phyloP scores from a whole-genome alignment of 768 basidiomycete species.

The Macrolepiota albuminosa region DNA sequence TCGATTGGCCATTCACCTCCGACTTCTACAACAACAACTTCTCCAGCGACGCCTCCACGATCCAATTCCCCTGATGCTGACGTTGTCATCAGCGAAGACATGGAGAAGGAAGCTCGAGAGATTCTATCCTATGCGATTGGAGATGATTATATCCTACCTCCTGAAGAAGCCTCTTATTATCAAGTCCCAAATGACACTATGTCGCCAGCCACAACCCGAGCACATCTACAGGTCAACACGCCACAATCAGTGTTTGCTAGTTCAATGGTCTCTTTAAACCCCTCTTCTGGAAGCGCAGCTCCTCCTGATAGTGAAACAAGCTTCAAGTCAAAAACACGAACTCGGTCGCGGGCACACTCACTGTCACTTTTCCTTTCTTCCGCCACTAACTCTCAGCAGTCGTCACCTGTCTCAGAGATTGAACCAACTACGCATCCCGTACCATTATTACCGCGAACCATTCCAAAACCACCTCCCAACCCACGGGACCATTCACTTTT shows the following conservation, averaged over 20 bases:
- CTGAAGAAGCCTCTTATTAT: background rate
- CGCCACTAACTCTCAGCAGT: background rate
- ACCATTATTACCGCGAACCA: constrained; percentile 28
- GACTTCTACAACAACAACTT: constrained; percentile 15
- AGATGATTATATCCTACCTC: constrained; percentile 6
- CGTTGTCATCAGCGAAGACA: constrained; percentile 15
- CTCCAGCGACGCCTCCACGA: constrained; percentile 19
- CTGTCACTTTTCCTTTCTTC: constrained; percentile 11
- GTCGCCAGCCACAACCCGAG: constrained; percentile 1
- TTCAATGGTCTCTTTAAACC: constrained; percentile 24
- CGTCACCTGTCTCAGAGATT: background rate
- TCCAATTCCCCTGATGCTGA: constrained; percentile 19
- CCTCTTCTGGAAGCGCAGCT: constrained; percentile 16
- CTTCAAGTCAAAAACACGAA: background rate
- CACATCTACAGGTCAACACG: constrained; percentile 1
- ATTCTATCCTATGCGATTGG: constrained; percentile 12
- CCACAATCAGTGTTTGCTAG: constrained; percentile 12
- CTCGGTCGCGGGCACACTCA: constrained; percentile 15
- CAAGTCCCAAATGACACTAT: background rate
- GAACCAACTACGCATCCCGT: background rate
- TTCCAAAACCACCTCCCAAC: constrained; percentile 40
- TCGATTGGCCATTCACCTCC: constrained; percentile 7
- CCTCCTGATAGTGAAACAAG: background rate
- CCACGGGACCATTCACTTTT: constrained; percentile 66
- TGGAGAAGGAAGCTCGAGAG: constrained; percentile 16